phyloP scores from a whole-genome alignment of 2,329 filamentous ascomycete genomes.

The Aspergillus sergii region DNA sequence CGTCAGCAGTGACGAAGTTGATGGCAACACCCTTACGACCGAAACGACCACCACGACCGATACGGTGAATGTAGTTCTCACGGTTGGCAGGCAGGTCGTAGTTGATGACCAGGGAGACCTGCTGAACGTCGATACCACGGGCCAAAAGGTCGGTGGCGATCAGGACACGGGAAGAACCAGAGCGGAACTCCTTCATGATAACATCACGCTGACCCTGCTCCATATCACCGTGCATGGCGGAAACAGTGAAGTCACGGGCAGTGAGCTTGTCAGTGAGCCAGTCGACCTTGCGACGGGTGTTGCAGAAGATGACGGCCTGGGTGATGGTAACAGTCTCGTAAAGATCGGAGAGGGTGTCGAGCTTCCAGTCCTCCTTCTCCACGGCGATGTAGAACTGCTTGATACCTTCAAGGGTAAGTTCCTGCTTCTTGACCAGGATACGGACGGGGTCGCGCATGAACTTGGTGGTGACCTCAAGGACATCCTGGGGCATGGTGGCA shows the following conservation, averaged over 20 bases:
- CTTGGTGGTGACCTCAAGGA: slow-evolving; percentile 98
- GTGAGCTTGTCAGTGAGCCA: slow-evolving; percentile 99
- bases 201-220: slow-evolving; percentile 95
- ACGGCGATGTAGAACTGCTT: slow-evolving; percentile 99
- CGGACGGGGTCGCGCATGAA: slow-evolving; percentile 99
- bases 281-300: slow-evolving; percentile 99
- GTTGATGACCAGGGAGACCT: slow-evolving; percentile 99
- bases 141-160: slow-evolving; percentile 97
- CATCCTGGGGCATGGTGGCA: slow-evolving; percentile 98
- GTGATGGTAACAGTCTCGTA: slow-evolving; percentile 99
- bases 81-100: slow-evolving; percentile 98
- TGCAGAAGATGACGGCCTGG: slow-evolving; percentile 99
- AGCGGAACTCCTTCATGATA: slow-evolving; percentile 99
- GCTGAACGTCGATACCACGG: slow-evolving; percentile 99
- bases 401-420: slow-evolving; percentile 99
- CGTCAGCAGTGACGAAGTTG: slow-evolving; percentile 99
- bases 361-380: slow-evolving; percentile 99
- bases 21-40: slow-evolving; percentile 99
- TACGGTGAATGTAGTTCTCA: slow-evolving; percentile 99
- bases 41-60: slow-evolving; percentile 99
- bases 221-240: slow-evolving; percentile 99
- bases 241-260: slow-evolving; percentile 97
- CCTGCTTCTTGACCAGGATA: slow-evolving; percentile 99
- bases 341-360: slow-evolving; percentile 96
- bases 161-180: slow-evolving; percentile 95